These are phyloP conservation scores for Craterostigma plantagineum DNA, from an alignment of 257 asterid species.

Conservation along the genomic window DNA sequence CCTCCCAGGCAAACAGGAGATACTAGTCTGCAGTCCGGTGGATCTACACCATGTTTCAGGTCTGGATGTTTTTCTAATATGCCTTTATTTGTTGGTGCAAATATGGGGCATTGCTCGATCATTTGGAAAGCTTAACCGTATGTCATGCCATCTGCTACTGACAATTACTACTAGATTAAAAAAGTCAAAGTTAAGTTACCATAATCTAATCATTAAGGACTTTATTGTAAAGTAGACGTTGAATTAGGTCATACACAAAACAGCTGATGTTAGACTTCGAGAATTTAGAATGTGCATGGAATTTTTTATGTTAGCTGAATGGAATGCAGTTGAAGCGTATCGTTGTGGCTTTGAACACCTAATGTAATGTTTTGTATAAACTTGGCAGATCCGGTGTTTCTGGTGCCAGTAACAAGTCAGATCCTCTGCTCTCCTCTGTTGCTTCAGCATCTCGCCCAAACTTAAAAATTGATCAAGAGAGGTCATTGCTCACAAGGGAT, in stretches of 20 bases:
- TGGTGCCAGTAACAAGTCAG: constrained; percentile 39
- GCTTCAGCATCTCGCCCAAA: constrained; percentile 47
- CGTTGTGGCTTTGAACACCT: constrained; percentile 3
- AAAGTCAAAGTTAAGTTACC: too few relatives aligned
- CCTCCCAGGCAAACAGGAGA: constrained; percentile 55
- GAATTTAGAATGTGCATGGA: too few relatives aligned
- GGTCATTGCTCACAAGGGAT: constrained; percentile 46
- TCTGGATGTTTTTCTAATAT: constrained; percentile 14
- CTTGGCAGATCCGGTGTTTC: constrained; percentile 42
- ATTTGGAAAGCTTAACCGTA: neutral
- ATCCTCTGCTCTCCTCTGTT: constrained; percentile 45
- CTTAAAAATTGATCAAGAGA: constrained; percentile 68
- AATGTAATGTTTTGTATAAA: constrained; percentile 3
- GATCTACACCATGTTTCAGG: constrained; percentile 56
- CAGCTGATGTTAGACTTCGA: too few relatives aligned
- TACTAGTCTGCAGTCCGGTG: constrained; percentile 45
- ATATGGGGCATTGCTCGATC: neutral
- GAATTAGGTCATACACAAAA: too few relatives aligned
- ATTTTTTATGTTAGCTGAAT: too few relatives aligned
- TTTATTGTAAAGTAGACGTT: too few relatives aligned
- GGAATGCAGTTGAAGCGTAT: too few relatives aligned
- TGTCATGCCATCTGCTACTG: too few relatives aligned
- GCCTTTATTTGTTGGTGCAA: constrained; percentile 8
- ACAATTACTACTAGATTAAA: too few relatives aligned
- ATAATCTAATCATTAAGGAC: too few relatives aligned